Evolutionary conservation across 2,329 filamentous ascomycete species (phyloP).

Genomic region (Epichloe uncinata): DNA sequence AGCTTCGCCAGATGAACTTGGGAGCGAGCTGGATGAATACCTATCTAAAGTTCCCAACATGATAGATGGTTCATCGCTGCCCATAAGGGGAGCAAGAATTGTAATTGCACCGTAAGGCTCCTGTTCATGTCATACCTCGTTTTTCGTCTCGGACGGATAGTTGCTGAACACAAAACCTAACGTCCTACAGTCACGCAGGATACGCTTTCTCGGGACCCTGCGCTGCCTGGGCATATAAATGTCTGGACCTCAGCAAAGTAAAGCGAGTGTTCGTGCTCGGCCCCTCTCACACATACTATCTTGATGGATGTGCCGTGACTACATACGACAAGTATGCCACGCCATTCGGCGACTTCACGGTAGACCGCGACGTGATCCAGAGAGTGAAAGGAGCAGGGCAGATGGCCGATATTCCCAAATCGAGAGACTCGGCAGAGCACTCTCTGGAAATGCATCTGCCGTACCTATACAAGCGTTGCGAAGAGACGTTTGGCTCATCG

Average conservation of each 20-base stretch:
- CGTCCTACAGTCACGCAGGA: conserved; percentile 62
- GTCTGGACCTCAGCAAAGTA: conserved; percentile 64
- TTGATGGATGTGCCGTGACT: conserved; percentile 65
- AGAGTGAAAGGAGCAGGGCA: conserved; percentile 27
- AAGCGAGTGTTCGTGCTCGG: conserved; percentile 89
- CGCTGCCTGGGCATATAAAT: conserved; percentile 90
- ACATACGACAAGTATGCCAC: conserved; percentile 58
- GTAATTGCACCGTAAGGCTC: conserved; percentile 84
- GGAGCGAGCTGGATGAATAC: conserved; percentile 58
- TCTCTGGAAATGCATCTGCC: conserved; percentile 95
- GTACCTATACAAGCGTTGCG: conserved; percentile 70
- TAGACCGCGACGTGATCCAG: conserved; percentile 46
- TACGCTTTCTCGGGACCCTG: conserved; percentile 85
- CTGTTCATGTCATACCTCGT: neutral
- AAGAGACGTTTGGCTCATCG: conserved; percentile 33
- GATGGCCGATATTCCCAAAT: conserved; percentile 43
- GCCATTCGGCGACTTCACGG: conserved; percentile 54
- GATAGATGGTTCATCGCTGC: conserved; percentile 46
- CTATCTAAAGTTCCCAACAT: conserved; percentile 56
- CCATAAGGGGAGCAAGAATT: conserved; percentile 60
- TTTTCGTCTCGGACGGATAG: too few relatives aligned
- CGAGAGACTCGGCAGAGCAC: conserved; percentile 70
- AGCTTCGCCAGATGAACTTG: conserved; percentile 43
- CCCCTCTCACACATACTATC: conserved; percentile 78
- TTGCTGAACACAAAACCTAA: neutral